Base-by-base conservation (phyloP, 2,329 filamentous ascomycete genomes). In the Penicillium sp. region DNA sequence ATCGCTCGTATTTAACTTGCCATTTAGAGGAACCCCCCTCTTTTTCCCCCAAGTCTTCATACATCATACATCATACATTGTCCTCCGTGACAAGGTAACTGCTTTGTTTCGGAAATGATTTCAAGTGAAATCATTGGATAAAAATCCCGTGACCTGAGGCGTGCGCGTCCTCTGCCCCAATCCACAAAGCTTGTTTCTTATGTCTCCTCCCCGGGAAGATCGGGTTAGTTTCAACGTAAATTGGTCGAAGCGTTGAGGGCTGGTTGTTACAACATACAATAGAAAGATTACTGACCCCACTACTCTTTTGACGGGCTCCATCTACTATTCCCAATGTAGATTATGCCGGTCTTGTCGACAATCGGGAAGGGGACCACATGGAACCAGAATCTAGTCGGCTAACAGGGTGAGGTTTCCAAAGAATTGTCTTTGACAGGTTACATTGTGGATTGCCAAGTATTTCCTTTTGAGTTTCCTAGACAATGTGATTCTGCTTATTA, bases 1-100 rank as follows among this genome's bases (percentile, higher is more conserved):
- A 65, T 65, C 63, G 47, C 60, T 65, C 63, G 63, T 61, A 61
- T 60, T 44, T 12, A n/a, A 60, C 29, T 58, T 58, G 44, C 55
- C 55, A 23, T 48, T 53, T 38, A 21, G 23, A 13, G 31, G 21
- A 9, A 39, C n/a, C 4, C 4, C n/a, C n/a, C n/a, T 9, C 17
- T 39, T 8, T 17, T 45, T 19, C 9, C n/a, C 12, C 12, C 31
- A 15, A 33, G 31, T 33, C 6, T 13, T 33, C 31, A 33, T 15
- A 35, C 15, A 17, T 3, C 31, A 33, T 15, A 35, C 15, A 17
- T 3, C 13, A 31, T 33, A 21, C 2, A 31, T 47, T 31, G 25
- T 45, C 31, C 19, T 23, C 6, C 2, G 6, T 33, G 21, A 23
- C 9, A 29, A 12, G 12, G 4, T 23, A 33, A 7, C 13, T 23